phyloP scores from a whole-genome alignment of 805 yeast species.

The Sungouiella blattae region DNA sequence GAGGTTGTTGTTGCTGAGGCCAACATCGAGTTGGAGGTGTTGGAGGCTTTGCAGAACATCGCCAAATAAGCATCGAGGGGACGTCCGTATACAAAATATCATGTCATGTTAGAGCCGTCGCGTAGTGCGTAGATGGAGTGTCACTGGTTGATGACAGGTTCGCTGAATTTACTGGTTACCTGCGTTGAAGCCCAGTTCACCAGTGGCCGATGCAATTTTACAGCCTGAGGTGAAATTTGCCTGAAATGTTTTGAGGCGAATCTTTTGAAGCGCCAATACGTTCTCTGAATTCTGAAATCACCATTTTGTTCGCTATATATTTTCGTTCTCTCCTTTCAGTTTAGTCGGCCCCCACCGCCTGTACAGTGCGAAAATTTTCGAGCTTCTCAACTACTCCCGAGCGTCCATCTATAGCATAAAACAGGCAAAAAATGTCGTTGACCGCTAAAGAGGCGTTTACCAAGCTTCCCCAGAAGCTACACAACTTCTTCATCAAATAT shows the following conservation, averaged over 20 bases:
- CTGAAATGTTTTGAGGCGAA: too few species aligned
- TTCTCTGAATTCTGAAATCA: too few species aligned
- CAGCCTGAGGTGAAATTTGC: too few species aligned
- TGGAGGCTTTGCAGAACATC: constrained; percentile 86
- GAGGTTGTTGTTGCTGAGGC: constrained; percentile 93
- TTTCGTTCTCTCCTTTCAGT: too few species aligned
- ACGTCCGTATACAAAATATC: constrained; percentile 2
- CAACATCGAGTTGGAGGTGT: constrained; percentile 89
- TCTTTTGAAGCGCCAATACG: too few species aligned
- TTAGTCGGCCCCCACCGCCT: too few species aligned
- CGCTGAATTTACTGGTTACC: too few species aligned
- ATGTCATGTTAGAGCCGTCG: constrained; percentile 5
- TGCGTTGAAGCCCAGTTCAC: too few species aligned
- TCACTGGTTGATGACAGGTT: too few species aligned
- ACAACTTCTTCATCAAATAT: constrained; percentile 70
- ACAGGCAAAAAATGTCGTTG: constrained; percentile 17
- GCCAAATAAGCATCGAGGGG: constrained; percentile 49
- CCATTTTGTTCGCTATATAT: too few species aligned
- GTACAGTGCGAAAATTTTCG: constrained; percentile 14
- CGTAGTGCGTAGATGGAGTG: too few species aligned
- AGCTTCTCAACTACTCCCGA: background rate
- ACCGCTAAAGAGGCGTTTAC: constrained; percentile 46
- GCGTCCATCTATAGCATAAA: background rate
- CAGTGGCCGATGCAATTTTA: too few species aligned
- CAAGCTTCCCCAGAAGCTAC: constrained; percentile 66